These are phyloP conservation scores for Cladosporium sp. DNA, from an alignment of 2,329 filamentous ascomycete genomes.

Conservation along the genomic window DNA sequence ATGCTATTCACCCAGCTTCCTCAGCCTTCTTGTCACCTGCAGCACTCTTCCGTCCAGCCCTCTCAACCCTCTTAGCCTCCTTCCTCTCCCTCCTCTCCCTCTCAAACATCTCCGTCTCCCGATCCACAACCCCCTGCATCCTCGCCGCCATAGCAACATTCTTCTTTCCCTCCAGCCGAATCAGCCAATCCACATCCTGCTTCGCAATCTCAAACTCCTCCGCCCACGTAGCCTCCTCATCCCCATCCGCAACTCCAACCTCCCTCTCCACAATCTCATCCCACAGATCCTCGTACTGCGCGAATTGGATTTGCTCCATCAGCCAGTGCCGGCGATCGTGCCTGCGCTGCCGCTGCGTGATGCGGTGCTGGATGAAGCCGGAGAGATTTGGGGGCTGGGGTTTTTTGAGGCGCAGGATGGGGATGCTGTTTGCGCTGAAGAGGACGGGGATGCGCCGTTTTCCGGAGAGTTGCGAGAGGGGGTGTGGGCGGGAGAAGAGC, in stretches of 20 bases:
- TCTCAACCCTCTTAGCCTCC: conserved; percentile 8
- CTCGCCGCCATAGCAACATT: conserved; percentile 35
- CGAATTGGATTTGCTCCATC: conserved; percentile 43
- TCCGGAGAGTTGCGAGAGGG: conserved; percentile 45
- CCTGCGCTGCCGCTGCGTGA: conserved; percentile 46
- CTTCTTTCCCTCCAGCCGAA: conserved; percentile 28
- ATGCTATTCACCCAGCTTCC: neutral
- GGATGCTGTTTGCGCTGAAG: conserved; percentile 53
- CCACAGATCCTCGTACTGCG: conserved; percentile 50
- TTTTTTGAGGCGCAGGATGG: conserved; percentile 67
- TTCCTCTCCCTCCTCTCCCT: conserved; percentile 35
- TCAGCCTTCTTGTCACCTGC: neutral
- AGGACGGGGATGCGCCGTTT: conserved; percentile 61
- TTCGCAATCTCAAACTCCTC: conserved; percentile 43
- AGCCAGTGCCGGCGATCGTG: conserved; percentile 43
- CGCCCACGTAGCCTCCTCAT: conserved; percentile 33
- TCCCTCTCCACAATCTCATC: conserved; percentile 41
- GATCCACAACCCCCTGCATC: conserved; percentile 51
- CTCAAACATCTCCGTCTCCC: conserved; percentile 48
- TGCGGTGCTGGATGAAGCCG: conserved; percentile 57
- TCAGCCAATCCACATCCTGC: conserved; percentile 30
- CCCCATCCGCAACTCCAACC: conserved; percentile 18
- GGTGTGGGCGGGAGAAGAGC: conserved; percentile 31
- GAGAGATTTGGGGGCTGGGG: conserved; percentile 63
- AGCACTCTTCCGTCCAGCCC: neutral